These are phyloP conservation scores for Eucalyptus globulus DNA, from an alignment of 345 rosid genomes.

Conservation along the genomic window DNA sequence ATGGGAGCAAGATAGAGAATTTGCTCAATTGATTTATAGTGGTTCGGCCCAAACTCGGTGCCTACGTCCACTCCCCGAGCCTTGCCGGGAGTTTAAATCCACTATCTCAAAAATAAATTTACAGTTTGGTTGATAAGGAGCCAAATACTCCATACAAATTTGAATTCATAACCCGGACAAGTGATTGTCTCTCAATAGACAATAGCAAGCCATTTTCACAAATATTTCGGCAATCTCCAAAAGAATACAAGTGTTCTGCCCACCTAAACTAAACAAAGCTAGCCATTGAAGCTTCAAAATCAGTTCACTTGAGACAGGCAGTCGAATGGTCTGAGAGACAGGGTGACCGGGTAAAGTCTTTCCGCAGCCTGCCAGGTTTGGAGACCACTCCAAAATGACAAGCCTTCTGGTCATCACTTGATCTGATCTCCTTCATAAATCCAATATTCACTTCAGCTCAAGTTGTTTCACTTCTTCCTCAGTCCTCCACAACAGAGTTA, in stretches of 20 bases:
- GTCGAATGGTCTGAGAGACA: not conserved
- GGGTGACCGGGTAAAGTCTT: not conserved
- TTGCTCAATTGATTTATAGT: too few relatives aligned
- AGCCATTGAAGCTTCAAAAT: not conserved
- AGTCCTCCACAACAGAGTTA: not conserved
- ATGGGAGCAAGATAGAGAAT: too few relatives aligned
- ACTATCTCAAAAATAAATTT: too few relatives aligned
- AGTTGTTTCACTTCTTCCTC: not conserved
- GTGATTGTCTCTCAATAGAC: too few relatives aligned
- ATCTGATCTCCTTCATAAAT: not conserved
- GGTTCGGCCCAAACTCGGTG: too few relatives aligned
- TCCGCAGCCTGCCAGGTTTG: not conserved
- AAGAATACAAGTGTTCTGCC: not conserved
- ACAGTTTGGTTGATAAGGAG: too few relatives aligned
- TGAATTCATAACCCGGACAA: too few relatives aligned
- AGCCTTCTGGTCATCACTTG: not conserved
- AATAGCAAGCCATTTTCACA: not conserved
- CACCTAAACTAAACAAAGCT: not conserved
- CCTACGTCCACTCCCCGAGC: too few relatives aligned
- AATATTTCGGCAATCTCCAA: not conserved
- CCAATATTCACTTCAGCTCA: not conserved
- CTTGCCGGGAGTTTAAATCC: too few relatives aligned
- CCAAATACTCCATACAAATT: too few relatives aligned
- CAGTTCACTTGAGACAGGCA: not conserved
- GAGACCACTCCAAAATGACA: not conserved